Evolutionary conservation across 805 yeast species (phyloP).

Genomic region (Priceomyces fermenticarens): DNA sequence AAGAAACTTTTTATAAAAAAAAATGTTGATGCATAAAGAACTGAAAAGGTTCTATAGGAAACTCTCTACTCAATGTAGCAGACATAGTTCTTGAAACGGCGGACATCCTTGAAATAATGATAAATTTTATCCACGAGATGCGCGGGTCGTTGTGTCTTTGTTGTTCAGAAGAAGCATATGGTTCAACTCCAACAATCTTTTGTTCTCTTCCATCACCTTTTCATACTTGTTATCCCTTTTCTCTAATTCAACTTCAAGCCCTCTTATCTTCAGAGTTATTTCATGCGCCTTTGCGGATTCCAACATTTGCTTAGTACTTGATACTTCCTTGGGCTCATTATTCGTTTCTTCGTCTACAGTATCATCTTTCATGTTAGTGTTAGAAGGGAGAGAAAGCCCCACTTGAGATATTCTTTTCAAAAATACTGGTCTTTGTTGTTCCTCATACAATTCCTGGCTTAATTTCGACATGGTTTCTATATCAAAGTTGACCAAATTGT

Average conservation of each 20-base stretch:
- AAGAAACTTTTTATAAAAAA: no score
- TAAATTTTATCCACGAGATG: no score
- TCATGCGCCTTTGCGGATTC: not conserved
- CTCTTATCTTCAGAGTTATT: slow-evolving; percentile 7
- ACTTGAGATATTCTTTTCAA: slow-evolving; percentile 1
- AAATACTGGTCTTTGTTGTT: slow-evolving; percentile 4
- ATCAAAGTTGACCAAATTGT: slow-evolving; percentile 21
- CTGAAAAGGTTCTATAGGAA: no score
- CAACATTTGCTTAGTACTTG: not conserved
- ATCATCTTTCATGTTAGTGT: not conserved
- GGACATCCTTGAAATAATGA: no score
- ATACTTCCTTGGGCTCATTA: not conserved
- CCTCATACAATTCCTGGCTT: slow-evolving; percentile 18
- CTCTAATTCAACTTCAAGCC: slow-evolving; percentile 19
- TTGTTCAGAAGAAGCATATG: slow-evolving; percentile 16
- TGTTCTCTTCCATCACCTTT: slow-evolving; percentile 23
- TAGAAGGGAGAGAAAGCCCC: not conserved
- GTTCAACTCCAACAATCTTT: slow-evolving; percentile 28
- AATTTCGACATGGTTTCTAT: slow-evolving; percentile 20
- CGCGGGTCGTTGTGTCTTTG: not conserved
- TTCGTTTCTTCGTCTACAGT: slow-evolving; percentile 1
- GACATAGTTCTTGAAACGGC: no score
- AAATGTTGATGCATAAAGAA: no score
- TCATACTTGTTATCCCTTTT: slow-evolving; percentile 19
- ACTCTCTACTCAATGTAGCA: no score